Conservation (phyloP, 306 rosid genomes). For the Vachellia pachyceras region DNA sequence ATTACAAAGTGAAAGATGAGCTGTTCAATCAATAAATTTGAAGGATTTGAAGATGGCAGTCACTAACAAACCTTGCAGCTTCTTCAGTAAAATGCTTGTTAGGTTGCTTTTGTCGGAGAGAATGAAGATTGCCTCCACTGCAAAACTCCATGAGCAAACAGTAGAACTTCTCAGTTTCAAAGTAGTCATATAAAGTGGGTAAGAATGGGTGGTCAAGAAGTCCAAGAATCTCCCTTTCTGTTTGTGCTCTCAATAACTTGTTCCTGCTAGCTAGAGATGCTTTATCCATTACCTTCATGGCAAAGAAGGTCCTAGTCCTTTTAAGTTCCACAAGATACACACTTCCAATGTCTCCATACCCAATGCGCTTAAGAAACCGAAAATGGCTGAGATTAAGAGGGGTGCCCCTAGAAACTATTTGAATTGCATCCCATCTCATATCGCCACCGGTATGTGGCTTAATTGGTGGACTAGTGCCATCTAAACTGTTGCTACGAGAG, state of each 20-base stretch:
- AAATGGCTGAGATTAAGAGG: slow-evolving; percentile 68
- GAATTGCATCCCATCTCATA: slow-evolving; percentile 78
- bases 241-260: slow-evolving; percentile 79
- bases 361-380: slow-evolving; percentile 79
- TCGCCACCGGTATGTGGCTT: slow-evolving; percentile 95
- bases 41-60: neutral
- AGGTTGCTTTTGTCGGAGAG: slow-evolving; percentile 89
- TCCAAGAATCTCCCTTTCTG: slow-evolving; percentile 93
- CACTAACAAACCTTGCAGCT: slow-evolving; percentile 77
- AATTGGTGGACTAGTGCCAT: slow-evolving; percentile 61
- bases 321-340: slow-evolving; percentile 81
- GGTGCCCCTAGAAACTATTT: slow-evolving; percentile 50
- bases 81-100: slow-evolving; percentile 83
- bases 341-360: slow-evolving; percentile 85
- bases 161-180: slow-evolving; percentile 82
- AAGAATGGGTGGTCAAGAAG: slow-evolving; percentile 93
- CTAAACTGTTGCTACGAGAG: slow-evolving; percentile 74
- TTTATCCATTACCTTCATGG: slow-evolving; percentile 94
- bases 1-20: neutral
- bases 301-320: slow-evolving; percentile 67
- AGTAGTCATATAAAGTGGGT: slow-evolving; percentile 80
- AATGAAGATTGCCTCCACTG: slow-evolving; percentile 89
- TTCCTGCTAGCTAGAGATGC: slow-evolving; percentile 82
- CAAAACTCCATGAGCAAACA: slow-evolving; percentile 92
- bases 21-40: slow-evolving; percentile 8